Conservation (phyloP, 1,284 basidiomycete species). For the Cerrena zonata region DNA sequence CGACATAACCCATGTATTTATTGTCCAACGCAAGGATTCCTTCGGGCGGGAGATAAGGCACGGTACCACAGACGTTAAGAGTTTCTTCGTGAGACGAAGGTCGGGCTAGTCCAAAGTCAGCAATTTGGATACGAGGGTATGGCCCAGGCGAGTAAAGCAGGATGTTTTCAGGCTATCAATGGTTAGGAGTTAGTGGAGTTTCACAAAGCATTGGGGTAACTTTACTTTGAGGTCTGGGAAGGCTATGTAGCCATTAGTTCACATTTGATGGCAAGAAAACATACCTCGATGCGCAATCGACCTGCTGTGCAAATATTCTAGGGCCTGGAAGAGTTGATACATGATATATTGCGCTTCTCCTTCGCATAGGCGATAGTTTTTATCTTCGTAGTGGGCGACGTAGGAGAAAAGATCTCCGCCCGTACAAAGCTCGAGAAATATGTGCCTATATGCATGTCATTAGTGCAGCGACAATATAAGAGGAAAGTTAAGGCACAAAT, state of each 20-base stretch:
- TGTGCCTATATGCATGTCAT: conserved; percentile 39
- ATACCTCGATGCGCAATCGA: conserved; percentile 77
- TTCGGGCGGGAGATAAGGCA: conserved; percentile 81
- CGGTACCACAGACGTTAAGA: conserved; percentile 75
- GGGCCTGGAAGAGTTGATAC: conserved; percentile 70
- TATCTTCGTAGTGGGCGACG: conserved; percentile 54
- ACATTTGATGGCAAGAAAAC: conserved; percentile 13
- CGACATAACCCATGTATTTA: conserved; percentile 64
- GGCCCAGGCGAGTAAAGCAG: conserved; percentile 68
- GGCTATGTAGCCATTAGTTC: neutral
- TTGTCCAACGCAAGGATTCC: conserved; percentile 70
- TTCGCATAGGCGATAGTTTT: conserved; percentile 54
- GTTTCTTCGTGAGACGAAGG: conserved; percentile 73
- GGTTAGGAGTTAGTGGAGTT: conserved; percentile 2
- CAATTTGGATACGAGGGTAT: conserved; percentile 77
- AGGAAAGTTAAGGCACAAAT: conserved; percentile 41
- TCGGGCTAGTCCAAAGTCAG: conserved; percentile 83
- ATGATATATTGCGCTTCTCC: conserved; percentile 80
- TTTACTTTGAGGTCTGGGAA: conserved; percentile 61
- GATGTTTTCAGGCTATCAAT: conserved; percentile 74
- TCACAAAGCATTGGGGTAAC: neutral
- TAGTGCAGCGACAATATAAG: neutral
- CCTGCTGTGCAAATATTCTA: conserved; percentile 70
- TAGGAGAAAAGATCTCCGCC: conserved; percentile 78
- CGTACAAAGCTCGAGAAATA: conserved; percentile 74